Evolutionary conservation across 129 eudicot genomes (phyloP).

Genomic region (carrot (Daucus carota)): DH1_v3.0 NC_030387.2:33079001-33079500

Average conservation of each 20-base stretch:
- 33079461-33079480: not conserved
- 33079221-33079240: not conserved
- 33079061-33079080: constrained; percentile 63
- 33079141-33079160: not conserved
- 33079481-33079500: not conserved
- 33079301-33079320: constrained; percentile 70
- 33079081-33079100: constrained; percentile 42
- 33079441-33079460: constrained; percentile 2
- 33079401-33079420: not conserved
- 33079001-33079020: constrained; percentile 65
- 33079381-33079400: not conserved
- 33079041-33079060: constrained; percentile 51
- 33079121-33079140: constrained; percentile 82
- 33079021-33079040: constrained; percentile 45
- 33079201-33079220: not conserved
- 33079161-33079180: not conserved
- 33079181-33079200: not conserved
- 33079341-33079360: constrained; percentile 29
- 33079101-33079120: constrained; percentile 88
- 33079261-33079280: constrained; percentile 77
- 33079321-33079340: constrained; percentile 51
- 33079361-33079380: not conserved
- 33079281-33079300: constrained; percentile 51
- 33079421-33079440: constrained; percentile 4
- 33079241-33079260: constrained; percentile 47